A percentile compares a stretch with the other conserved stretches of the same genome.
phyloP scores from a whole-genome alignment of 805 yeast species.

The Debaryomyces castellii region DNA sequence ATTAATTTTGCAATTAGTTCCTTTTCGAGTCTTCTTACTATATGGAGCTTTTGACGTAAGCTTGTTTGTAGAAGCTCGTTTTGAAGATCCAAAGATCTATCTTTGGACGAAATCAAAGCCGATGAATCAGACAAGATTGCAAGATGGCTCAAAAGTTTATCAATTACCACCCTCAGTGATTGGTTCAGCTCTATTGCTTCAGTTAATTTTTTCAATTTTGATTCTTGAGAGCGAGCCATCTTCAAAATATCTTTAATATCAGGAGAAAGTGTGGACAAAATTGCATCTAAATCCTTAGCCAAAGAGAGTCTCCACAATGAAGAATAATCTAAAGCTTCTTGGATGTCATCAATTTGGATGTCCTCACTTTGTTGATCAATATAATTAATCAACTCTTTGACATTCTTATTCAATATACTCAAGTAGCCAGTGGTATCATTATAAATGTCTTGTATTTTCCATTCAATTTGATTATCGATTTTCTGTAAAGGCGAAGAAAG shows the following conservation, averaged over 20 bases:
- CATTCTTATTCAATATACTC: constrained; percentile 20
- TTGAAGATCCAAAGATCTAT: constrained; percentile 31
- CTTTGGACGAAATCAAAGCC: constrained; percentile 8
- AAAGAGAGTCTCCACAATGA: constrained; percentile 16
- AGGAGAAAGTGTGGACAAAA: background rate
- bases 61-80: constrained; percentile 22
- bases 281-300: constrained; percentile 7
- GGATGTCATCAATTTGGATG: background rate
- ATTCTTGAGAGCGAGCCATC: constrained; percentile 1
- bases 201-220: constrained; percentile 6
- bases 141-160: constrained; percentile 26
- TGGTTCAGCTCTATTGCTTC: constrained; percentile 14
- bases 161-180: constrained; percentile 18
- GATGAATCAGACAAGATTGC: constrained; percentile 12
- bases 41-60: constrained; percentile 25
- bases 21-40: constrained; percentile 21
- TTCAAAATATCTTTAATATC: background rate
- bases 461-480: constrained; percentile 8
- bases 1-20: constrained; percentile 25
- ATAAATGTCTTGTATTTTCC: constrained; percentile 21
- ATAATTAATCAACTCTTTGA: constrained; percentile 8
- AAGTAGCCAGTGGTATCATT: constrained; percentile 26
- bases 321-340: constrained; percentile 10
- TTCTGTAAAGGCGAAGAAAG: constrained; percentile 6
- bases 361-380: constrained; percentile 9